These are phyloP conservation scores for Tolypocladium tundrense DNA, from an alignment of 2,329 filamentous ascomycete genomes.

Conservation along the genomic window DNA sequence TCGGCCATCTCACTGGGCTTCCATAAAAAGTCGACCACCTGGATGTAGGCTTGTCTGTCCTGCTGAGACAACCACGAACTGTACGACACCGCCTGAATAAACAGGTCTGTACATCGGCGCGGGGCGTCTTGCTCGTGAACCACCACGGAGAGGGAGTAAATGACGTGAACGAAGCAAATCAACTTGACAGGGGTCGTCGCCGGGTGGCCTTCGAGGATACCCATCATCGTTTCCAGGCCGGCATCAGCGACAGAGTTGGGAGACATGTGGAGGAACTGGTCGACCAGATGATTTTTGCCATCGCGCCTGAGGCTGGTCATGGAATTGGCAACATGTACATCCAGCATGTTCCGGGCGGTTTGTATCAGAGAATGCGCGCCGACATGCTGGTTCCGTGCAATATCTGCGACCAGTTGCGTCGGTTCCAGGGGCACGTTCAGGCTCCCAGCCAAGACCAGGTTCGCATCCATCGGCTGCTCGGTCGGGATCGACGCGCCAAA, in stretches of 20 bases:
- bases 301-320: constrained; percentile 29
- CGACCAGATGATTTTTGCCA: constrained; percentile 29
- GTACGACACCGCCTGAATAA: constrained; percentile 37
- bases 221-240: constrained; percentile 31
- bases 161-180: constrained; percentile 41
- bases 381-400: constrained; percentile 15
- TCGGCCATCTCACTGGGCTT: constrained; percentile 27
- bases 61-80: constrained; percentile 23
- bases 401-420: constrained; percentile 7
- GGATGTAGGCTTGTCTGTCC: constrained; percentile 28
- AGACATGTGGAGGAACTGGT: constrained; percentile 28
- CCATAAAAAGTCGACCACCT: constrained; percentile 38
- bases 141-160: constrained; percentile 39
- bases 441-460: not conserved
- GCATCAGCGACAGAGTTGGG: constrained; percentile 25
- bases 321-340: constrained; percentile 35
- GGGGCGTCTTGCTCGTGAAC: constrained; percentile 30
- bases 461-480: not conserved
- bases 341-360: constrained; percentile 33
- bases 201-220: constrained; percentile 27
- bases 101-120: constrained; percentile 28
- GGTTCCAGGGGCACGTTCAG: constrained; percentile 6
- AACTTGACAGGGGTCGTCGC: constrained; percentile 30
- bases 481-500: not conserved
- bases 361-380: constrained; percentile 25